phyloP scores from a whole-genome alignment of 192 early-diverging fungal genomes.

The Coemansia erecta region DNA sequence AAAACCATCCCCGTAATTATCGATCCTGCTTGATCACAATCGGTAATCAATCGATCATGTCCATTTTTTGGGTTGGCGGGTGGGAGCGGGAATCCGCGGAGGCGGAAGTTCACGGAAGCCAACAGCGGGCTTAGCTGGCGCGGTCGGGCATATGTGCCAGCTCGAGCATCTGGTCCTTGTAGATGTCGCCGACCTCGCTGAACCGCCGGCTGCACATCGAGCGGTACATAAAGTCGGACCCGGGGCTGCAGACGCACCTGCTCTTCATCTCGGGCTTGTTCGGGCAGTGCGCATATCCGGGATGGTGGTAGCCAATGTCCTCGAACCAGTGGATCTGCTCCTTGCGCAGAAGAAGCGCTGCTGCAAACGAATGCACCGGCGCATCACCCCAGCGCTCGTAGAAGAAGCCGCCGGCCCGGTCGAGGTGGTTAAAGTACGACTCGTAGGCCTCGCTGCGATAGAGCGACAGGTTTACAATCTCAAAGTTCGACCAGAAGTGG shows the following conservation, averaged over 20 bases:
- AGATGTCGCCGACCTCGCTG: conserved; percentile 22
- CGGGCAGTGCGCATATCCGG: conserved; percentile 64
- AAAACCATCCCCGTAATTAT: conserved; percentile 15
- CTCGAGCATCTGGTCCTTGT: conserved; percentile 24
- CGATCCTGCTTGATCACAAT: neutral
- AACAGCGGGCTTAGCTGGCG: neutral
- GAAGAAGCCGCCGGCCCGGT: conserved; percentile 78
- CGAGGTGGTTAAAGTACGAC: conserved; percentile 67
- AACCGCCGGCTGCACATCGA: conserved; percentile 35
- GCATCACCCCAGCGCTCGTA: conserved; percentile 73
- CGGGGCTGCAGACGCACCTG: conserved; percentile 22
- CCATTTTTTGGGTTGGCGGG: neutral
- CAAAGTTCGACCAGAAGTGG: conserved; percentile 82
- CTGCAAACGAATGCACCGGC: conserved; percentile 69
- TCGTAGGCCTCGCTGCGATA: conserved; percentile 65
- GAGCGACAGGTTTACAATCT: conserved; percentile 71
- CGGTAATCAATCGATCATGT: neutral
- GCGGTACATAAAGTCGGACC: conserved; percentile 21
- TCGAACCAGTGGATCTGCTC: conserved; percentile 71
- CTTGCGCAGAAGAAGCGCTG: conserved; percentile 58
- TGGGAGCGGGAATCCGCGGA: no score
- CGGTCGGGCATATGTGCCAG: conserved; percentile 33
- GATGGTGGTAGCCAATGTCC: conserved; percentile 67
- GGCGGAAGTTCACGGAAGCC: neutral
- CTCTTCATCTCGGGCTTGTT: conserved; percentile 45